phyloP scores from a whole-genome alignment of 768 basidiomycete genomes.

The Macrocybe gigantea region DNA sequence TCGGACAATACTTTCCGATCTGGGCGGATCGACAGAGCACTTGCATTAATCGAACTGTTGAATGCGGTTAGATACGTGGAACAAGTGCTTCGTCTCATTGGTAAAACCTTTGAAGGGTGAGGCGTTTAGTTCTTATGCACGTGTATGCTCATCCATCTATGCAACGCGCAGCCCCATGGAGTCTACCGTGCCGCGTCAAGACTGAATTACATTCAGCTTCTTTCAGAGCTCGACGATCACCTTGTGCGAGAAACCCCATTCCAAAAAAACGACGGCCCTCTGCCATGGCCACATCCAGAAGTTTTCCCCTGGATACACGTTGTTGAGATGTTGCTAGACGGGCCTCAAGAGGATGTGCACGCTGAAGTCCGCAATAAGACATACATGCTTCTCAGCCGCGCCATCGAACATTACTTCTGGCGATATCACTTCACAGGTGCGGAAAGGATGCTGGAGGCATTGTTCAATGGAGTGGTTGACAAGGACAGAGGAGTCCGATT shows the following conservation, averaged over 20 bases:
- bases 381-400: constrained; percentile 32
- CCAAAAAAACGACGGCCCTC: constrained; percentile 7
- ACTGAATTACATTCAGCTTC: too few species aligned
- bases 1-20: too few species aligned
- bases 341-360: constrained; percentile 39
- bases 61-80: too few species aligned
- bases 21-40: too few species aligned
- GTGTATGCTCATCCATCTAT: too few species aligned
- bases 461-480: constrained; percentile 46
- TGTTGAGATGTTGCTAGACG: constrained; percentile 38
- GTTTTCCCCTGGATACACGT: constrained; percentile 29
- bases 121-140: too few species aligned
- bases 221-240: too few species aligned
- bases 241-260: constrained; percentile 7
- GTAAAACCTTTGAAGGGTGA: too few species aligned
- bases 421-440: constrained; percentile 22
- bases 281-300: constrained; percentile 13
- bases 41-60: too few species aligned
- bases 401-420: constrained; percentile 37
- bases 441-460: constrained; percentile 27
- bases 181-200: too few species aligned
- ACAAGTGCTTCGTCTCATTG: too few species aligned
- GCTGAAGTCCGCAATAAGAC: constrained; percentile 37
- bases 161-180: too few species aligned
- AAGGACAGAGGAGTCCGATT: constrained; percentile 55